A percentile compares a stretch with the other conserved stretches of the same genome.
These are phyloP conservation scores for Dryas octopetala DNA, from an alignment of 306 rosid species.

Conservation along the genomic window DNA sequence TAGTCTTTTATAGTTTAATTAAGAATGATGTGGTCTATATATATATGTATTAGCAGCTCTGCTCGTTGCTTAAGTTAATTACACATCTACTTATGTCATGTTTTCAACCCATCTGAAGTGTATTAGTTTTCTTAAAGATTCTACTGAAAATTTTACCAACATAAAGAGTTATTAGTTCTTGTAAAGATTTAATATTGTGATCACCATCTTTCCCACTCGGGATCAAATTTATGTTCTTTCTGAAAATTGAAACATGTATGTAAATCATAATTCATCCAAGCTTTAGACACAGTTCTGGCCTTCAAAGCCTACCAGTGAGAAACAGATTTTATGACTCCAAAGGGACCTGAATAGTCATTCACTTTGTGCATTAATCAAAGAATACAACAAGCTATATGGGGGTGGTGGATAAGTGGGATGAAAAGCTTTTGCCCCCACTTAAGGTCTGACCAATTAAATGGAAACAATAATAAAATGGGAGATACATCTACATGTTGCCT, in stretches of 20 bases:
- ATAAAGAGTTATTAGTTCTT: too few relatives aligned
- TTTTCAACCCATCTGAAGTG: neutral
- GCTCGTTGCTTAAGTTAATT: neutral
- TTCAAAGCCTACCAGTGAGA: neutral
- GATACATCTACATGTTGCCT: neutral
- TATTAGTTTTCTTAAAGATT: neutral
- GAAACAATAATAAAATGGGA: neutral
- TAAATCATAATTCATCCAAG: neutral
- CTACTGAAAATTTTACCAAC: neutral
- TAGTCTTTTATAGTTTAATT: constrained; percentile 11
- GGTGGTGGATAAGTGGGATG: neutral
- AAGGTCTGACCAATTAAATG: neutral
- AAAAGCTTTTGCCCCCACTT: neutral
- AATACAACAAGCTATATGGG: neutral
- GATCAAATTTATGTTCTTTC: neutral
- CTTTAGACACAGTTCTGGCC: neutral
- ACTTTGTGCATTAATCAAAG: neutral
- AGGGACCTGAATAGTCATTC: neutral
- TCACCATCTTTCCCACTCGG: neutral
- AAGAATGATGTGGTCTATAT: too few relatives aligned
- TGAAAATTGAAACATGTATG: neutral
- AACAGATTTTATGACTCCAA: neutral
- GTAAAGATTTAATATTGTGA: too few relatives aligned
- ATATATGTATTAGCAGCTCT: neutral
- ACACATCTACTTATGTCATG: neutral